A percentile compares a stretch with the other conserved stretches of the same genome.
Evolutionary conservation across 345 rosid genomes (phyloP).

Genomic region (Populus tremula): DNA sequence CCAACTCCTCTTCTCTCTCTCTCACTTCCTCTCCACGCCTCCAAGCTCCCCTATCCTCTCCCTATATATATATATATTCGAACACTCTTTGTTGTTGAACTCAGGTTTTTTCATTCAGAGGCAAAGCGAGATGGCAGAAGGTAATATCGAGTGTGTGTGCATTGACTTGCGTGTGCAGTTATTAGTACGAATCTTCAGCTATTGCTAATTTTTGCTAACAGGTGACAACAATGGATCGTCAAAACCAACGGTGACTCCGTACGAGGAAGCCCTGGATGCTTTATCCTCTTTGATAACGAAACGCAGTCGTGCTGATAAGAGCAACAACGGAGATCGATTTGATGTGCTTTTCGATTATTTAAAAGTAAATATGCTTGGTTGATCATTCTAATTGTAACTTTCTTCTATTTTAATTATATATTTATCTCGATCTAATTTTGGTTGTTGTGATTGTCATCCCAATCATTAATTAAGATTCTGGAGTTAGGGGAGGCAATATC

Average conservation of each 20-base stretch:
- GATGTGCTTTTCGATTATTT: slow-evolving; percentile 71
- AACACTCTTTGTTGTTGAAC: background rate
- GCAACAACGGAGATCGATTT: slow-evolving; percentile 67
- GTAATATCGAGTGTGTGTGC: slow-evolving; percentile 9
- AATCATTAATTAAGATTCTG: slow-evolving; percentile 45
- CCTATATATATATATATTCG: background rate
- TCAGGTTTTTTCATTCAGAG: background rate
- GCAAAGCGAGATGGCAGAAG: slow-evolving; percentile 21
- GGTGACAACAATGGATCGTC: slow-evolving; percentile 21
- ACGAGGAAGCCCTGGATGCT: slow-evolving; percentile 66
- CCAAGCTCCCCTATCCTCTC: slow-evolving; percentile 7
- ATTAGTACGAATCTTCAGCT: background rate
- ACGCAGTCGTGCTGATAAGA: slow-evolving; percentile 64
- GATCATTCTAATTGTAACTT: background rate
- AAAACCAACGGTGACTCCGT: slow-evolving; percentile 27
- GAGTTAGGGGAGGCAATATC: slow-evolving; percentile 74
- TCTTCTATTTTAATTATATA: background rate
- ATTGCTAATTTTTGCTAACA: background rate
- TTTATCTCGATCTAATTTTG: background rate
- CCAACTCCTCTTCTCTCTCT: background rate
- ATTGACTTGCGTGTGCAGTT: background rate
- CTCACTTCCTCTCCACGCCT: background rate
- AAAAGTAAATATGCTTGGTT: slow-evolving; percentile 40
- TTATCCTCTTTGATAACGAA: slow-evolving; percentile 82
- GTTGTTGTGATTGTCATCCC: slow-evolving; percentile 1